Evolutionary conservation across 73 alveolate species (phyloP).

Genomic region (Tetrahymena borealis): DNA sequence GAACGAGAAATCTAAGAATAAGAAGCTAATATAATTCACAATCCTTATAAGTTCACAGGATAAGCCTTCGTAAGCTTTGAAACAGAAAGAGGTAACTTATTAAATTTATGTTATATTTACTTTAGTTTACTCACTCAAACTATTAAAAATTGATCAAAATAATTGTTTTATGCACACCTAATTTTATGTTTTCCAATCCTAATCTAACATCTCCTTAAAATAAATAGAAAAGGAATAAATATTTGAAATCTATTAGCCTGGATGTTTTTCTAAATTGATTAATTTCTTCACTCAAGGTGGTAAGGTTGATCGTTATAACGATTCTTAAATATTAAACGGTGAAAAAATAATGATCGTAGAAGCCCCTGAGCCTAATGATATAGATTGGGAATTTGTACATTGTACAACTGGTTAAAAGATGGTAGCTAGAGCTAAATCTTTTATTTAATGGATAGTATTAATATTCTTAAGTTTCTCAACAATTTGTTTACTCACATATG

Average conservation of each 20-base stretch:
- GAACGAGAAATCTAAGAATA: background rate
- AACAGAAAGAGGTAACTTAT: background rate
- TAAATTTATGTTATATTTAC: too few species aligned
- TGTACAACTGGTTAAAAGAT: conserved; percentile 5
- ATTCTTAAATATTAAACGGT: conserved; percentile 10
- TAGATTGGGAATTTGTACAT: conserved; percentile 47
- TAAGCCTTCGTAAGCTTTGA: background rate
- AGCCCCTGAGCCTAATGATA: conserved; percentile 45
- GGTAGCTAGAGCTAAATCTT: conserved; percentile 3
- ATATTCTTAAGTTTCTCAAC: background rate
- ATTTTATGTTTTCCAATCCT: background rate
- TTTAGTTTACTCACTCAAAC: background rate
- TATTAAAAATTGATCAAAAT: background rate
- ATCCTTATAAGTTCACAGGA: background rate
- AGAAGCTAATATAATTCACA: background rate
- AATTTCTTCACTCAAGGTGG: conserved; percentile 9
- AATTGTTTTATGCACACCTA: conserved; percentile 5
- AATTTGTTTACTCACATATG: background rate
- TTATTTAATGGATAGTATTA: background rate
- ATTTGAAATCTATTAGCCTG: background rate
- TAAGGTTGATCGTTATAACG: conserved; percentile 10
- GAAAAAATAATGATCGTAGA: conserved; percentile 14
- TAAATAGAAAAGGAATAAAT: conserved; percentile 25
- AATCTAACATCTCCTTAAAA: background rate
- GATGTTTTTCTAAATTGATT: conserved; percentile 3